phyloP scores from a whole-genome alignment of 2,329 filamentous ascomycete genomes.

The Penicillium sp. region DNA sequence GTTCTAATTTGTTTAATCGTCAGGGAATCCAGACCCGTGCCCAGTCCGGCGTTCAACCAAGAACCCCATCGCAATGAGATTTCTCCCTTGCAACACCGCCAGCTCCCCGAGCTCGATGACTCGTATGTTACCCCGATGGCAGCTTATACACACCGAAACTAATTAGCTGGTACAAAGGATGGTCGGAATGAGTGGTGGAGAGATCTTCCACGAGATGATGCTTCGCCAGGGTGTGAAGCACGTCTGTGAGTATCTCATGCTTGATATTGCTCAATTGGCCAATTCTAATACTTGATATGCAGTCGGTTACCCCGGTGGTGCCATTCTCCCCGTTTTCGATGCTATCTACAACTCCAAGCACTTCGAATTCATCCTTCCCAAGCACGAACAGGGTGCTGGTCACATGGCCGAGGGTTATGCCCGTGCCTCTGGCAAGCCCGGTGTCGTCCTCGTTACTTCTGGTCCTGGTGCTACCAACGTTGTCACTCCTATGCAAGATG shows the following conservation, averaged over 20 bases:
- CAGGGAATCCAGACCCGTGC: slow-evolving; percentile 58
- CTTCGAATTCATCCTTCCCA: slow-evolving; percentile 92
- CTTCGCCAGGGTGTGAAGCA: slow-evolving; percentile 86
- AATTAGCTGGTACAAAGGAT: slow-evolving; percentile 54
- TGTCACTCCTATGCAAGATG: slow-evolving; percentile 93
- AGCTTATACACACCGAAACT: slow-evolving; percentile 1
- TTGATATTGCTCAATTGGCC: background rate
- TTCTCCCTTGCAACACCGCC: slow-evolving; percentile 63
- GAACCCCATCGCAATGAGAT: slow-evolving; percentile 59
- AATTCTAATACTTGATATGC: slow-evolving; percentile 9
- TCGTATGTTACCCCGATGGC: slow-evolving; percentile 57
- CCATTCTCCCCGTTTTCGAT: slow-evolving; percentile 96
- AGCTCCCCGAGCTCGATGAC: slow-evolving; percentile 68
- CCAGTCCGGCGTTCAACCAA: slow-evolving; percentile 60
- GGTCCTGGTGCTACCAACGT: slow-evolving; percentile 96
- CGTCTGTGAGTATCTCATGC: slow-evolving; percentile 67
- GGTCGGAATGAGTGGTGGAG: slow-evolving; percentile 89
- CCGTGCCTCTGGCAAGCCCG: slow-evolving; percentile 85
- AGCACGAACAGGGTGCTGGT: slow-evolving; percentile 95
- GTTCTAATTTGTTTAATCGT: background rate
- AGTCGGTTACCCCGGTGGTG: slow-evolving; percentile 90
- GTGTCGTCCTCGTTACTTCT: slow-evolving; percentile 94
- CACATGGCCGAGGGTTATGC: slow-evolving; percentile 99
- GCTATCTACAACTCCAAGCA: slow-evolving; percentile 98
- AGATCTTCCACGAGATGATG: slow-evolving; percentile 99